Evolutionary conservation across 2,329 filamentous ascomycete genomes (phyloP).

Genomic region (Beauveria asiatica): DNA sequence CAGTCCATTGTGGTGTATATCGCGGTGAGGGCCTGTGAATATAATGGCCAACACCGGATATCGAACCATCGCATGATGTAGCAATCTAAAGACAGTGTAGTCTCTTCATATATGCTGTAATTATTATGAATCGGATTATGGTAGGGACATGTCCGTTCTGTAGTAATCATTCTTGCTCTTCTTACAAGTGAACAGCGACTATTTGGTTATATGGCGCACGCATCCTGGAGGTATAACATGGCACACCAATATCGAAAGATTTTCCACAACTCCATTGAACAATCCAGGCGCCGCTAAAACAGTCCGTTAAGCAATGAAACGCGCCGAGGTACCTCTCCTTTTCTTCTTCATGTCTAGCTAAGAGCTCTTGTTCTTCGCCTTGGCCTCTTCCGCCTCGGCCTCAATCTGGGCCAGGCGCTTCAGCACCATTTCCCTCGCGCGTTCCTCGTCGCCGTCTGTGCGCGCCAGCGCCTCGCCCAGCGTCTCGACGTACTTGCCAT

Average conservation of each 20-base stretch:
- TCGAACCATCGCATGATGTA: background rate
- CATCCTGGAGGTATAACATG: background rate
- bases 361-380: background rate
- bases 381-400: constrained; percentile 4
- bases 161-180: background rate
- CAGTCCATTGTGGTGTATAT: too few relatives aligned
- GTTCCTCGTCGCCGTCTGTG: constrained; percentile 13
- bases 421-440: constrained; percentile 13
- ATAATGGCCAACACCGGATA: background rate
- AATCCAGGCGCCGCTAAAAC: background rate
- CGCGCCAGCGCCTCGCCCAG: constrained; percentile 10
- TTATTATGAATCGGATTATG: too few relatives aligned
- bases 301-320: background rate
- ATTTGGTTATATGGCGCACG: background rate
- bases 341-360: background rate
- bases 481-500: constrained; percentile 11
- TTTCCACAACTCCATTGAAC: background rate
- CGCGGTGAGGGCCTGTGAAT: too few relatives aligned
- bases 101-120: background rate
- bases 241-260: background rate
- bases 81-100: background rate
- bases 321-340: too few relatives aligned
- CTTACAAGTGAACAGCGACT: background rate
- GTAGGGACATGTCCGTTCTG: background rate
- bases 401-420: constrained; percentile 13